Evolutionary conservation across 371 early-diverging fungal genomes (phyloP), one percentile per base, ranked within the genome.

Genomic region (Funneliformis caledonium): DNA sequence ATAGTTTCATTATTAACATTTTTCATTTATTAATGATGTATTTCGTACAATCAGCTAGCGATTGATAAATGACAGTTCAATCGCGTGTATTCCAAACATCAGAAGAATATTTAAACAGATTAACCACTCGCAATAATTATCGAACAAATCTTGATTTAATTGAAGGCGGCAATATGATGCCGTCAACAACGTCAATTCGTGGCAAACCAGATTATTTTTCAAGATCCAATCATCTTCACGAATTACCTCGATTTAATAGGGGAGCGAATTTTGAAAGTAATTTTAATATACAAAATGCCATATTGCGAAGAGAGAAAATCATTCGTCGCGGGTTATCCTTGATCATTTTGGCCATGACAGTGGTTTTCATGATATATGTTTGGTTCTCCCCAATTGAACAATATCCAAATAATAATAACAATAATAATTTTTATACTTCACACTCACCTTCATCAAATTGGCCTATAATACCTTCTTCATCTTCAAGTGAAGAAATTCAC

Each of bases 401-500:
- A 65, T 31, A 14, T 33, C 6, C 33, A 14, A n/a, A 65, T 11
- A 65, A 12, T 65, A 65, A 31, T 65, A 65, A 65, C 3, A 11
- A 12, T 4, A 59, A 59, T 59, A 59, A 59, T 19, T 59, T 31
- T 33, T 12, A 65, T 12, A 65, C 7, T 31, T 5, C 65, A 65
- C 10, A 65, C 4, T 65, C 16, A 8, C 37, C 65, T 31, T n/a
- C 31, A 31, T 31, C 65, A 14, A 22, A 65, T 33, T 37, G 37
- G 37, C 37, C 37, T 3, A 9, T 12, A 33, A 65, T 33, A 65
- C 16, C 33, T 31, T 31, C 22, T 26, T 31, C 65, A n/a, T 31
- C 33, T 26, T 70, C 70, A 45, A 22, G 19, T 47, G 76, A 76
- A 42, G 62, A 76, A 76, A 76, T 76, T 33, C 62, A 45, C 11